A percentile compares a stretch with the other conserved stretches of the same genome.
phyloP scores from a whole-genome alignment of 2,329 filamentous ascomycete genomes.

The Grosmannia serpens region DNA sequence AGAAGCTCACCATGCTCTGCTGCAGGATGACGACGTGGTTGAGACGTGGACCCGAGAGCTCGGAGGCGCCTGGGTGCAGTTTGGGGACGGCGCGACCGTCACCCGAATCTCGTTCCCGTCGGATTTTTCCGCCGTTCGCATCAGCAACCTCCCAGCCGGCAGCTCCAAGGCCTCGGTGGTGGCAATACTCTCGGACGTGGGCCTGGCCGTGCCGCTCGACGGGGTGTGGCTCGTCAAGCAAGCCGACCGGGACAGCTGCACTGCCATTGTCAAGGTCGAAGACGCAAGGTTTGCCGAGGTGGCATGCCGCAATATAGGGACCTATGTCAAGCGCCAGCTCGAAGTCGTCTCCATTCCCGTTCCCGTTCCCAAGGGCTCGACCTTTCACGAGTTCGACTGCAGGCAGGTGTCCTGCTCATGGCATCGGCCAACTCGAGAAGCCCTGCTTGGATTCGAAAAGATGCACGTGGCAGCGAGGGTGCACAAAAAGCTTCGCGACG shows the following conservation, averaged over 20 bases:
- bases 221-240: neutral
- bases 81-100: conserved; percentile 20
- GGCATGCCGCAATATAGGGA: conserved; percentile 1
- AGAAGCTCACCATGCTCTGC: neutral
- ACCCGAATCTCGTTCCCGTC: conserved; percentile 19
- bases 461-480: conserved; percentile 13
- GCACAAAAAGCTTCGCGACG: conserved; percentile 10
- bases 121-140: conserved; percentile 25
- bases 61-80: conserved; percentile 19
- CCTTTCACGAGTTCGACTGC: conserved; percentile 20
- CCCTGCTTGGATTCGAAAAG: conserved; percentile 18
- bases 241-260: neutral
- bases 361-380: conserved; percentile 9
- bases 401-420: conserved; percentile 24
- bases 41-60: conserved; percentile 11
- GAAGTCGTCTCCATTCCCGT: neutral
- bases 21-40: neutral
- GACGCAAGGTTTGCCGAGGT: conserved; percentile 18
- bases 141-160: conserved; percentile 17
- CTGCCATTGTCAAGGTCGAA: conserved; percentile 16
- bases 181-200: conserved; percentile 9
- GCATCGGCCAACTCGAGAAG: conserved; percentile 19
- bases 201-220: neutral
- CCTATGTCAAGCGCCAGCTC: neutral
- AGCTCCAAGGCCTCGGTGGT: conserved; percentile 13